Conservation (phyloP, 2,329 filamentous ascomycete genomes). For the Aureobasidium sp. region DNA sequence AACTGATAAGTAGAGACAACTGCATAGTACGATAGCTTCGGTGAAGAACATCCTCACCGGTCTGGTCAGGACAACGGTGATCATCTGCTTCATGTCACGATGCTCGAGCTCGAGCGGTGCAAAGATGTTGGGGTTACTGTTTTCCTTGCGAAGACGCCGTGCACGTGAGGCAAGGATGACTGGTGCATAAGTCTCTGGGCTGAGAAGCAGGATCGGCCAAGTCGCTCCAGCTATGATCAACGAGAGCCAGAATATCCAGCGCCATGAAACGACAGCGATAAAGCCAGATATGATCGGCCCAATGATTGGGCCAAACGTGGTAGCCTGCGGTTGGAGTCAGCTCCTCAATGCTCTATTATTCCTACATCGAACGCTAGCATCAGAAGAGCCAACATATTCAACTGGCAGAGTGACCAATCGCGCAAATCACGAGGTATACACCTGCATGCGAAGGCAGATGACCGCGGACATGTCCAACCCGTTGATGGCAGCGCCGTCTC, state of each 20-base stretch:
- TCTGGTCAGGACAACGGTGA: slow-evolving; percentile 63
- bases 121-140: slow-evolving; percentile 46
- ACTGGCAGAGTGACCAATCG: not conserved
- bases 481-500: not conserved
- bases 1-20: slow-evolving; percentile 62
- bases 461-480: not conserved
- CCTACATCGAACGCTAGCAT: not conserved
- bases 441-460: not conserved
- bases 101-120: slow-evolving; percentile 59
- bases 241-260: slow-evolving; percentile 64
- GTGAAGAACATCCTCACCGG: slow-evolving; percentile 67
- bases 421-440: not conserved
- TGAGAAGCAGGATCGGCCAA: slow-evolving; percentile 52
- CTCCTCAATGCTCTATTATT: not conserved
- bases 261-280: slow-evolving; percentile 56
- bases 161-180: slow-evolving; percentile 46
- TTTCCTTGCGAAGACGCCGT: slow-evolving; percentile 48
- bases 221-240: slow-evolving; percentile 61
- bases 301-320: slow-evolving; percentile 59
- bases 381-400: not conserved
- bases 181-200: slow-evolving; percentile 48
- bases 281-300: slow-evolving; percentile 61
- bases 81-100: slow-evolving; percentile 50
- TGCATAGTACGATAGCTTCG: slow-evolving; percentile 67
- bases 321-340: slow-evolving; percentile 28